Conservation (phyloP, 495 filamentous ascomycete species). For the Penicillium paxilli region DNA sequence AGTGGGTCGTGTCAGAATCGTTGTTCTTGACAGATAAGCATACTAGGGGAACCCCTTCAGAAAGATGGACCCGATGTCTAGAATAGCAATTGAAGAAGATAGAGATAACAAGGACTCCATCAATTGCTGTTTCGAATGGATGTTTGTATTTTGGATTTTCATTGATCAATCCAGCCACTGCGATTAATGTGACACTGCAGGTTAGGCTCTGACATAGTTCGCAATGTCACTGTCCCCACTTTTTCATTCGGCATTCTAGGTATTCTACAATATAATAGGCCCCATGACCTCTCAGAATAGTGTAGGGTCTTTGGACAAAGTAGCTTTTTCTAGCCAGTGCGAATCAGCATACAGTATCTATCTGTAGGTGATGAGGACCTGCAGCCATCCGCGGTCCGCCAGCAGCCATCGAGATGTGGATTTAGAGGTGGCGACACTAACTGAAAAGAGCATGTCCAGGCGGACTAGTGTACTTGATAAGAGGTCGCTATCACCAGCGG, state of each 20-base stretch:
- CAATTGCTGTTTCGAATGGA: background rate
- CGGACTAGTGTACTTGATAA: conserved; percentile 21
- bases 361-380: background rate
- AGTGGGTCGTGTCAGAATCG: conserved; percentile 11
- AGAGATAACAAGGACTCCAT: background rate
- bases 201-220: background rate
- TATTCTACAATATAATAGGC: too few relatives aligned
- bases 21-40: conserved; percentile 9
- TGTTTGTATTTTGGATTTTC: too few relatives aligned
- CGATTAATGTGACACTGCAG: background rate
- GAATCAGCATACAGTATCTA: background rate
- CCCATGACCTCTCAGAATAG: too few relatives aligned
- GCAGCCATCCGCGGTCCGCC: conserved; percentile 2
- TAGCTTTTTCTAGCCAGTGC: background rate
- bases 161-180: too few relatives aligned
- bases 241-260: too few relatives aligned
- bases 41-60: background rate
- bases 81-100: background rate
- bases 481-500: conserved; percentile 11
- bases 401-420: background rate
- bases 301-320: too few relatives aligned
- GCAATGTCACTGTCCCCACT: too few relatives aligned
- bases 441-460: conserved; percentile 25
- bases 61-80: background rate
- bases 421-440: conserved; percentile 12